phyloP scores from a whole-genome alignment of 257 asterid genomes.

The Solanum gandarillasii region DNA sequence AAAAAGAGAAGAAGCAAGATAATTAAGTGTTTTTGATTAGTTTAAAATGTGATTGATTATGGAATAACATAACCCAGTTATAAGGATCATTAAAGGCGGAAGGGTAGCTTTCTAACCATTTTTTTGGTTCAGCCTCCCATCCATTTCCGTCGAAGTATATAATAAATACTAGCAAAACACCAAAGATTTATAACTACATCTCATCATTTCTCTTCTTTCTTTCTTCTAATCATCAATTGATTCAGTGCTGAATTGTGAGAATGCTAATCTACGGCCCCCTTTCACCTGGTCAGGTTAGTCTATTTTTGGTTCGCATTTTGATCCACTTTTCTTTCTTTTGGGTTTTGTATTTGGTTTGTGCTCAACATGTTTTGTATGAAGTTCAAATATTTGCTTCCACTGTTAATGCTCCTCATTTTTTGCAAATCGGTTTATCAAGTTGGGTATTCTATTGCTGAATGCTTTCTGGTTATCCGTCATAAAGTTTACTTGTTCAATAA shows the following conservation, averaged over 20 bases:
- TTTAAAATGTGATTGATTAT: background rate
- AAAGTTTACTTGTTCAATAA: background rate
- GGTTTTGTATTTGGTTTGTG: background rate
- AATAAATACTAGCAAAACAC: background rate
- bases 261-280: conserved; percentile 84
- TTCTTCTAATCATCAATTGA: background rate
- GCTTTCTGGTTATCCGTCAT: background rate
- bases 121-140: background rate
- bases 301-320: background rate
- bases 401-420: background rate
- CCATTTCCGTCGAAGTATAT: background rate
- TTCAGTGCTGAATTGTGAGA: background rate
- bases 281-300: conserved; percentile 72
- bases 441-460: background rate
- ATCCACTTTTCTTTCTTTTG: background rate
- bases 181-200: background rate
- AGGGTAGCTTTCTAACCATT: background rate
- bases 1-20: background rate
- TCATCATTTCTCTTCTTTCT: background rate
- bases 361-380: background rate
- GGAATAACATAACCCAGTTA: background rate
- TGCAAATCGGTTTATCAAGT: background rate
- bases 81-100: background rate
- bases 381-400: background rate
- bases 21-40: background rate